Conservation (phyloP, 805 yeast genomes). For the Saccharomycopsis javanensis region DNA sequence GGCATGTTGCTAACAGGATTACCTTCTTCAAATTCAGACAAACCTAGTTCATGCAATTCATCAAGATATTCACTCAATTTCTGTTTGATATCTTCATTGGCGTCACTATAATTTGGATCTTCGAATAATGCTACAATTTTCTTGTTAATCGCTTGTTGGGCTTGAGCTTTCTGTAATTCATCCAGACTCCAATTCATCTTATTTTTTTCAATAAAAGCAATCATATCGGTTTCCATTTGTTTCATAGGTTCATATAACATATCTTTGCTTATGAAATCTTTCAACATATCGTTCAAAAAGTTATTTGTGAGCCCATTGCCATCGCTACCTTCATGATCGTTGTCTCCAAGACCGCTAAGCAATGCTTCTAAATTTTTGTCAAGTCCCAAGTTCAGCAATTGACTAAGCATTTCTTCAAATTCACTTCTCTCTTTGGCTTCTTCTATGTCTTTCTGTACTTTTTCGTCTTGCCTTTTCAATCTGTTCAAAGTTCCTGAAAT, state of each 20-base stretch:
- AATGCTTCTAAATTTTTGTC: neutral
- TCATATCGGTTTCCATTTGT: conserved; percentile 65
- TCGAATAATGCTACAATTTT: conserved; percentile 63
- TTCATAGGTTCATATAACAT: conserved; percentile 82
- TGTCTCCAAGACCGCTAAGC: conserved; percentile 20
- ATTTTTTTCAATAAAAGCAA: conserved; percentile 55
- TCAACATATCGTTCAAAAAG: conserved; percentile 61
- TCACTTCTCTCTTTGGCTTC: conserved; percentile 30
- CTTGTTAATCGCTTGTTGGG: conserved; percentile 53
- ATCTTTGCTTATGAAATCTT: conserved; percentile 74
- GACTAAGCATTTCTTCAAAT: conserved; percentile 45
- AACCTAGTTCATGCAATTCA: conserved; percentile 62
- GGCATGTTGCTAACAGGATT: neutral
- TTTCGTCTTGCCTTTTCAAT: conserved; percentile 64
- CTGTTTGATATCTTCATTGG: conserved; percentile 32
- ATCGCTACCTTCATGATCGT: conserved; percentile 21
- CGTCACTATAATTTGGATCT: conserved; percentile 48
- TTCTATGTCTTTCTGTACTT: conserved; percentile 51
- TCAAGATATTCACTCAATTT: conserved; percentile 52
- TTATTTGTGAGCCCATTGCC: conserved; percentile 25
- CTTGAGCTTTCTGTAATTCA: conserved; percentile 43
- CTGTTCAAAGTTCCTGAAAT: conserved; percentile 75
- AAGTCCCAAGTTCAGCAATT: conserved; percentile 43
- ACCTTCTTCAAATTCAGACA: conserved; percentile 34
- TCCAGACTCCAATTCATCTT: conserved; percentile 32